Percentiles rank a stretch among this genome's conserved stretches.
phyloP scores from a whole-genome alignment of 176 grass and related monocot species.

The Puccinellia tenuiflora region DNA sequence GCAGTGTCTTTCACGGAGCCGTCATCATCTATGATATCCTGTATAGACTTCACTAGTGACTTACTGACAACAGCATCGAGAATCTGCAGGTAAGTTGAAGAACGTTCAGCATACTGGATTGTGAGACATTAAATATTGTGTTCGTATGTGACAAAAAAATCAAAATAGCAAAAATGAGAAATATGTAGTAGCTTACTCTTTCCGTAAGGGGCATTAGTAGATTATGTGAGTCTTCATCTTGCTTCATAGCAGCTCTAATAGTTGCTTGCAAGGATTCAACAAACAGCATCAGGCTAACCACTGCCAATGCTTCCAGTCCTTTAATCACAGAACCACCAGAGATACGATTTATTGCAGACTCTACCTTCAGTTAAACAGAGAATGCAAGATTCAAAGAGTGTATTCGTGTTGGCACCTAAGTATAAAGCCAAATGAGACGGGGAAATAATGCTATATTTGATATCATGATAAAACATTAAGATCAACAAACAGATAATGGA shows the following conservation, averaged over 20 bases:
- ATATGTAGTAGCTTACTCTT: slow-evolving; percentile 29
- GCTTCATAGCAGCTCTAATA: slow-evolving; percentile 55
- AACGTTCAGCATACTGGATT: slow-evolving; percentile 14
- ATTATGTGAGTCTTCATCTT: slow-evolving; percentile 33
- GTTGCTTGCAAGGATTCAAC: slow-evolving; percentile 63
- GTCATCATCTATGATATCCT: slow-evolving; percentile 62
- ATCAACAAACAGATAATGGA: neutral
- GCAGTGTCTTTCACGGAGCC: slow-evolving; percentile 77
- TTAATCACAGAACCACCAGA: slow-evolving; percentile 51
- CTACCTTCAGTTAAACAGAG: slow-evolving; percentile 38
- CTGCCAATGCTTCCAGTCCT: slow-evolving; percentile 50
- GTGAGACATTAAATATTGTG: neutral
- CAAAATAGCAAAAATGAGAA: neutral
- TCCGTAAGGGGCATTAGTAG: slow-evolving; percentile 40
- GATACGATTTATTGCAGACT: slow-evolving; percentile 51
- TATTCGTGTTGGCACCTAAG: slow-evolving; percentile 1
- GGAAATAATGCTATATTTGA: neutral
- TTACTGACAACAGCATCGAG: slow-evolving; percentile 49
- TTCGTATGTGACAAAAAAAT: neutral
- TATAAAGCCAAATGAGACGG: neutral
- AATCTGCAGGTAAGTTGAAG: slow-evolving; percentile 40
- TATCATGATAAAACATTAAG: neutral
- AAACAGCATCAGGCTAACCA: slow-evolving; percentile 52
- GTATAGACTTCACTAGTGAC: slow-evolving; percentile 55
- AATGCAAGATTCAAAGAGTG: neutral